These are phyloP conservation scores for Jaltomata sinuosa DNA, from an alignment of 257 asterid species.

Conservation along the genomic window DNA sequence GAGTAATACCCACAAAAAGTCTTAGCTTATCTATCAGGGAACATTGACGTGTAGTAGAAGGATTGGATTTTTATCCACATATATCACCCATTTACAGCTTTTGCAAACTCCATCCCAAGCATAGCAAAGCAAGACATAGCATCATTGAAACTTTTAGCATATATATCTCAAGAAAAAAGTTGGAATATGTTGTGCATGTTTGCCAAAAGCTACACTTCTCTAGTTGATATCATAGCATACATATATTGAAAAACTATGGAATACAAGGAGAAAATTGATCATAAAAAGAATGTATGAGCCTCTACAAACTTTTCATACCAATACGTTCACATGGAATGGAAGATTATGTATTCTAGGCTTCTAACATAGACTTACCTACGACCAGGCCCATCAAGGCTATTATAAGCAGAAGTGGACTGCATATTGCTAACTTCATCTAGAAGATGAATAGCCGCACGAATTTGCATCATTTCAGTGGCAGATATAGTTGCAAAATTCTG, in stretches of 20 bases:
- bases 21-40: neutral
- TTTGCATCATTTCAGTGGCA: constrained; percentile 62
- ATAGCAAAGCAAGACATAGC: neutral
- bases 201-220: neutral
- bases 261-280: neutral
- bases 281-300: neutral
- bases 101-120: neutral
- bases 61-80: neutral
- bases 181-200: neutral
- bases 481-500: constrained; percentile 29
- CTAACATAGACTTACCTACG: constrained; percentile 43
- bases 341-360: neutral
- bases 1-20: neutral
- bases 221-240: neutral
- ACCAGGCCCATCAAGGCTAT: constrained; percentile 94
- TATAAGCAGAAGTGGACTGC: constrained; percentile 59
- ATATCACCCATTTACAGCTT: neutral
- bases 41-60: neutral
- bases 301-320: neutral
- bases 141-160: neutral
- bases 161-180: neutral
- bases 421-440: constrained; percentile 64
- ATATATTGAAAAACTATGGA: neutral
- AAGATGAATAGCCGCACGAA: constrained; percentile 59
- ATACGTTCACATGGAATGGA: neutral